Evolutionary conservation across 768 basidiomycete species (phyloP).

Genomic region (Mycena alexandri): DNA sequence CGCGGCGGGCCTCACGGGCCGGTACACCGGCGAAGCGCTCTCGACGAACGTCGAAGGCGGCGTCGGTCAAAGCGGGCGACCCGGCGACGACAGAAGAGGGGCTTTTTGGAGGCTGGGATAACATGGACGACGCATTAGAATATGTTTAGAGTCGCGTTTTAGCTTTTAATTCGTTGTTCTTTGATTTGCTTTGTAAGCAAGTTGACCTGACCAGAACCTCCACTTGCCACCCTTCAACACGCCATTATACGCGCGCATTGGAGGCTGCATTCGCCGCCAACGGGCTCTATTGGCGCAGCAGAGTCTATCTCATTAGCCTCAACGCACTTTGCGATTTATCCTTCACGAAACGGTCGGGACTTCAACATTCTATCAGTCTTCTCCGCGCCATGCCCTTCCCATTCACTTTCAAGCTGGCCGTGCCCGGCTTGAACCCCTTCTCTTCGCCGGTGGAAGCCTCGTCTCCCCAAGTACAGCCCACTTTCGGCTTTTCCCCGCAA

Average conservation of each 20-base stretch:
- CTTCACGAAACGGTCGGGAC: slow-evolving; percentile 26
- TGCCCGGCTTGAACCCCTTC: slow-evolving; percentile 82
- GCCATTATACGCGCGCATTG: neutral
- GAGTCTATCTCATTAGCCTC: slow-evolving; percentile 17
- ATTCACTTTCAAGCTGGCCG: slow-evolving; percentile 77
- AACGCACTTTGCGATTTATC: slow-evolving; percentile 1
- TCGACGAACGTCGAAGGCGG: slow-evolving; percentile 4
- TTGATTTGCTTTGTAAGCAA: neutral
- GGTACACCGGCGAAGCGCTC: slow-evolving; percentile 14
- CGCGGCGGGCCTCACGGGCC: slow-evolving; percentile 7
- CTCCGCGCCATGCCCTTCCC: slow-evolving; percentile 63
- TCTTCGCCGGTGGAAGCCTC: slow-evolving; percentile 37
- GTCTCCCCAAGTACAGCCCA: slow-evolving; percentile 29
- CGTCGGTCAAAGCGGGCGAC: slow-evolving; percentile 6
- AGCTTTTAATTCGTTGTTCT: no score
- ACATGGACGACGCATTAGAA: no score
- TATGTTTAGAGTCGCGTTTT: neutral
- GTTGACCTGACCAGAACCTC: neutral
- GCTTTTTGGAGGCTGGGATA: neutral
- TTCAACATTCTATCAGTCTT: slow-evolving; percentile 1
- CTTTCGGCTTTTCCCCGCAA: slow-evolving; percentile 38
- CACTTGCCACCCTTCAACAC: neutral
- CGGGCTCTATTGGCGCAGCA: neutral
- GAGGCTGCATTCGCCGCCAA: no score
- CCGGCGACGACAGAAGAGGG: neutral